Evolutionary conservation across 163 green algal species (phyloP), one percentile per base, ranked within the genome.

Genomic region (Chlorella variabilis): DNA sequence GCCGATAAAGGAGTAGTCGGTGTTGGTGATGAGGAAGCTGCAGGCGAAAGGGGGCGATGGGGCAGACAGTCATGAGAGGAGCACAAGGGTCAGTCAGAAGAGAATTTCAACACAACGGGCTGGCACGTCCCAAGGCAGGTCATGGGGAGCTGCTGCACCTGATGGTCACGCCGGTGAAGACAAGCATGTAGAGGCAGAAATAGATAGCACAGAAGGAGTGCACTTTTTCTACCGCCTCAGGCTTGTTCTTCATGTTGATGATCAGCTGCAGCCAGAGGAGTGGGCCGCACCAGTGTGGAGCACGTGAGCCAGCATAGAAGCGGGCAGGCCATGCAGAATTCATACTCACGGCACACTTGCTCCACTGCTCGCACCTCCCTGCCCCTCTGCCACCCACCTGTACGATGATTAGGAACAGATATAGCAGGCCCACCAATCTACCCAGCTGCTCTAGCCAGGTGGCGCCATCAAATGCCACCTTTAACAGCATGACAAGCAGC

Each of bases 241-340:
- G 78, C 67, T 88, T 88, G 56, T 88, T 88, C 48, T 88, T 88
- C n/a, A 88, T 70, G 73, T 88, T 88, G 79, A 86, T 83, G 45
- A 88, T 80, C 8, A 88, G 79, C 79, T 88, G 79, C 54, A 27
- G 4, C 6, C 11, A 33, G 27, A 23, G 45, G 29, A 42, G 41
- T n/a, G 3, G 38, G 17, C 9, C n/a, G 41, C n/a, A 27, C 23
- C 45, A 8, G 39, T 21, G 27, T 23, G 9, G 25, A 66, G 3
- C 8, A 13, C 25, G 8, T n/a, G n/a, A n/a, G n/a, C n/a, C n/a
- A n/a, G n/a, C n/a, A n/a, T n/a, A n/a, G n/a, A n/a, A n/a, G n/a
- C n/a, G n/a, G n/a, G n/a, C n/a, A n/a, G n/a, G n/a, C n/a, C n/a
- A n/a, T n/a, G n/a, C n/a, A n/a, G n/a, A n/a, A n/a, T n/a, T n/a